Conservation (phyloP, 805 yeast genomes). For the Tetrapisispora iriomotensis region DNA sequence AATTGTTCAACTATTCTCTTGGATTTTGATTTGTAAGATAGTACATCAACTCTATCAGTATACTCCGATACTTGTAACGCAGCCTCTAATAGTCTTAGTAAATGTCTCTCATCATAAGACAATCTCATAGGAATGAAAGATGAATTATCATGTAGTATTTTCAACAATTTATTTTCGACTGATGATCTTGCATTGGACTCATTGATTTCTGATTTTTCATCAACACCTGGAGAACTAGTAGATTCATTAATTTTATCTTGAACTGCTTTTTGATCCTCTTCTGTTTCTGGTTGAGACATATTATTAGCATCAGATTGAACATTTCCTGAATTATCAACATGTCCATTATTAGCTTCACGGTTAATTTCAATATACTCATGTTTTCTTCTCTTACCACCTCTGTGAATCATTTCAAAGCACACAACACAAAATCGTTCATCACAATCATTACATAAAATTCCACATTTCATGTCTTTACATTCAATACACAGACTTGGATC, state of each 20-base stretch:
- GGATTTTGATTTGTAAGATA: conserved; percentile 55
- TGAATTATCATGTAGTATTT: conserved; percentile 36
- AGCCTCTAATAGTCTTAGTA: conserved; percentile 58
- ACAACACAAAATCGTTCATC: conserved; percentile 60
- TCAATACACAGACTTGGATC: conserved; percentile 49
- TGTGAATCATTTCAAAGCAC: conserved; percentile 58
- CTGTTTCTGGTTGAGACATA: conserved; percentile 14
- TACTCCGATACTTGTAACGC: conserved; percentile 72
- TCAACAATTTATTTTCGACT: conserved; percentile 26
- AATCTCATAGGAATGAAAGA: conserved; percentile 61
- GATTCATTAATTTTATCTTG: conserved; percentile 12
- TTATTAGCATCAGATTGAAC: conserved; percentile 10
- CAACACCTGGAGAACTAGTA: conserved; percentile 6
- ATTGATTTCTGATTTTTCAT: conserved; percentile 10
- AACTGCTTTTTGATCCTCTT: conserved; percentile 9
- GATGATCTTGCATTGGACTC: conserved; percentile 6
- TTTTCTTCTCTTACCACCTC: conserved; percentile 50
- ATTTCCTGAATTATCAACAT: neutral
- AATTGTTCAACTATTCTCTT: conserved; percentile 64
- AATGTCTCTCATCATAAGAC: conserved; percentile 57
- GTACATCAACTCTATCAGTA: conserved; percentile 67
- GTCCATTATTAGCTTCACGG: conserved; percentile 11
- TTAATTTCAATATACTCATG: conserved; percentile 32
- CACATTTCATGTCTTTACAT: conserved; percentile 65
- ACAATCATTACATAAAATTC: conserved; percentile 51